These are phyloP conservation scores for Arabis hirsuta DNA, from an alignment of 345 rosid genomes.

Conservation along the genomic window DNA sequence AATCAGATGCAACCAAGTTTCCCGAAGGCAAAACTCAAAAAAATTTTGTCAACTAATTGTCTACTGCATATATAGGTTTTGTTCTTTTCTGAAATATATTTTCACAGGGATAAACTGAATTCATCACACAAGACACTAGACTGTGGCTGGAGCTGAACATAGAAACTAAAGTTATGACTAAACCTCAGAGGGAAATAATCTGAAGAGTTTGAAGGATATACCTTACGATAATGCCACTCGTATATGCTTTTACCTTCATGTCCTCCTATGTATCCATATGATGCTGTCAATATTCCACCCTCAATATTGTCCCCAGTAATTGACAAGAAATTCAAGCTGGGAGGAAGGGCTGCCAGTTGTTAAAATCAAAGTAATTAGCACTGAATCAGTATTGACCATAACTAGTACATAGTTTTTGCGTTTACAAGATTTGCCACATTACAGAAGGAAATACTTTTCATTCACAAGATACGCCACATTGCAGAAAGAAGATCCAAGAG, in stretches of 20 bases:
- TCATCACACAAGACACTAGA: constrained; percentile 15
- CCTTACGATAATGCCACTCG: constrained; percentile 95
- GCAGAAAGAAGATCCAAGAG: constrained; percentile 6
- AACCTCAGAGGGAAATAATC: constrained; percentile 18
- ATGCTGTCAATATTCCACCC: constrained; percentile 87
- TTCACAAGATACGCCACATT: not conserved
- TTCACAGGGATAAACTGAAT: constrained; percentile 17
- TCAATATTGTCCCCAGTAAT: constrained; percentile 87
- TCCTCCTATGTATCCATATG: constrained; percentile 96
- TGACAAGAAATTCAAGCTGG: constrained; percentile 91
- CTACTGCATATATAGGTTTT: constrained; percentile 1
- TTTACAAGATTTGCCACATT: constrained; percentile 12
- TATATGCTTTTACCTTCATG: constrained; percentile 92
- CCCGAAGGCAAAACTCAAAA: constrained; percentile 6
- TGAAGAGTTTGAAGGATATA: constrained; percentile 41
- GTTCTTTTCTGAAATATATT: constrained; percentile 3
- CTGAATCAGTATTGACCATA: not conserved
- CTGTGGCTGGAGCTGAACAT: constrained; percentile 12
- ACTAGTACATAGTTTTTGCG: not conserved
- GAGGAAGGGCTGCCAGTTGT: constrained; percentile 80
- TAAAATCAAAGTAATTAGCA: constrained; percentile 28
- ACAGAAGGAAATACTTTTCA: constrained; percentile 5
- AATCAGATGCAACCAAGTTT: constrained; percentile 37
- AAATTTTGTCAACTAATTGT: not conserved
- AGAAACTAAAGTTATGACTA: constrained; percentile 10